A percentile compares a stretch with the other conserved stretches of the same genome.
Evolutionary conservation across 208 protist genomes (phyloP).

Genomic region (Acanthamoeba quina): DNA sequence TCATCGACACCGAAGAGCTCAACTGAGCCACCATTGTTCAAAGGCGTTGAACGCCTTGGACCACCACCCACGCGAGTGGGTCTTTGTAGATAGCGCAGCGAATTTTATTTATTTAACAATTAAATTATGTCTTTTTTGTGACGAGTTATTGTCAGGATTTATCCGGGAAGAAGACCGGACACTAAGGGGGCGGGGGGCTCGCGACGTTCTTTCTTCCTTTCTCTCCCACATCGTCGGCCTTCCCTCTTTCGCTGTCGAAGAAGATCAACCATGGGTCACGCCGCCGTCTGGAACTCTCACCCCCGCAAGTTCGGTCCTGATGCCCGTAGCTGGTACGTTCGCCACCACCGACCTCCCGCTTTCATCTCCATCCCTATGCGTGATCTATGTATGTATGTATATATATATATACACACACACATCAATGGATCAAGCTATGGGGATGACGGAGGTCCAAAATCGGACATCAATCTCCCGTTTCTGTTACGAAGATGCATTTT

Average conservation of each 20-base stretch:
- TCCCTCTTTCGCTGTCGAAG: conserved; percentile 37
- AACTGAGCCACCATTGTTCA: no score
- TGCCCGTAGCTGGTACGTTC: conserved; percentile 68
- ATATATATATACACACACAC: no score
- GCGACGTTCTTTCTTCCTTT: conserved; percentile 9
- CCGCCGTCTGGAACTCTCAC: conserved; percentile 77
- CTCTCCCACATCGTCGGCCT: conserved; percentile 41
- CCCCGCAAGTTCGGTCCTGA: conserved; percentile 79
- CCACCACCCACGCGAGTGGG: no score
- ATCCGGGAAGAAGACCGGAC: neutral
- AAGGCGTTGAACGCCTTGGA: no score
- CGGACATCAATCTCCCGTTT: neutral
- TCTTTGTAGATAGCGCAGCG: no score
- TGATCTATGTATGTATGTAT: neutral
- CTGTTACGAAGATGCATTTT: neutral
- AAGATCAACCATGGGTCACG: conserved; percentile 70
- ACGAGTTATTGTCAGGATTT: neutral
- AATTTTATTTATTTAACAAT: no score
- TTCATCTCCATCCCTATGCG: neutral
- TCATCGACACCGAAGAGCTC: neutral
- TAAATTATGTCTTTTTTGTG: neutral
- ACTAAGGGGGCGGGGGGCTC: neutral
- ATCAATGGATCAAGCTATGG: neutral
- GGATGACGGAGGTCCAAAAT: no score
- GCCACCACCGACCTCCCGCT: neutral